Conservation (phyloP, 306 rosid species). For the Dalbergia oliveri region DNA sequence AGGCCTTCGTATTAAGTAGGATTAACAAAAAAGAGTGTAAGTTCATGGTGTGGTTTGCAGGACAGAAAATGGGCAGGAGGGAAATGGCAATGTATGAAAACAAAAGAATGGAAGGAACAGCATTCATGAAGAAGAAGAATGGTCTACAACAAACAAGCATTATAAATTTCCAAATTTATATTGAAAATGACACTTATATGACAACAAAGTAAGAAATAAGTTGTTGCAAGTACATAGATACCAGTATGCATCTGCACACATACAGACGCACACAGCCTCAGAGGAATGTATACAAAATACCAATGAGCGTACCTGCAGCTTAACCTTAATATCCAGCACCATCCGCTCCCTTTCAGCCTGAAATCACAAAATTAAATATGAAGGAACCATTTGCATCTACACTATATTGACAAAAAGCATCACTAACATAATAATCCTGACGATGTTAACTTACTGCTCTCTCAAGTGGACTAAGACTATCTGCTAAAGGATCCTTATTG, state of each 20-base stretch:
- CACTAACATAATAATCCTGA: slow-evolving; percentile 33
- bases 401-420: slow-evolving; percentile 34
- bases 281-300: slow-evolving; percentile 31
- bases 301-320: slow-evolving; percentile 80
- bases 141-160: neutral
- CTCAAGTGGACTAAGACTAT: slow-evolving; percentile 86
- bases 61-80: neutral
- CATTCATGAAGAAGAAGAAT: slow-evolving; percentile 3
- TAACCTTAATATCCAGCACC: slow-evolving; percentile 98
- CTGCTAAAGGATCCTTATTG: slow-evolving; percentile 80
- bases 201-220: slow-evolving; percentile 2
- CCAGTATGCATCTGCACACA: neutral
- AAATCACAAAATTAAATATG: slow-evolving; percentile 42
- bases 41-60: neutral
- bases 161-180: neutral
- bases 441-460: slow-evolving; percentile 80
- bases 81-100: neutral
- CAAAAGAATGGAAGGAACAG: slow-evolving; percentile 6
- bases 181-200: neutral
- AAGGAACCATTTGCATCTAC: slow-evolving; percentile 32
- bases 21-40: neutral
- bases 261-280: neutral
- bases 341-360: slow-evolving; percentile 98
- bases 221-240: neutral
- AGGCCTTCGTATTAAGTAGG: neutral